Conservation (phyloP, 257 asterid genomes). For the Jaltomata sinuosa region DNA sequence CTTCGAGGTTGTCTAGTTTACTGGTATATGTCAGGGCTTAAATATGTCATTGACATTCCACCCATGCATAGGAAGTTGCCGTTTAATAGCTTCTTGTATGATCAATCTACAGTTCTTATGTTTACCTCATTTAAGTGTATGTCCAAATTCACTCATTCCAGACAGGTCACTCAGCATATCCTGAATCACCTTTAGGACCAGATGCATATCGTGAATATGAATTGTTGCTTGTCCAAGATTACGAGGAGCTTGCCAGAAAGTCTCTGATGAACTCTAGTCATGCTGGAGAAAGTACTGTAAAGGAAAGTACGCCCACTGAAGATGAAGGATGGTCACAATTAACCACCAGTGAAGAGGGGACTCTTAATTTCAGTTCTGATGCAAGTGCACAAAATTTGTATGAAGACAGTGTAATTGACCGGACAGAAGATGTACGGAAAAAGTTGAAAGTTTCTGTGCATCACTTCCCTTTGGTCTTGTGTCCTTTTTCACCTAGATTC, state of each 20-base stretch:
- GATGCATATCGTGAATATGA: slow-evolving; percentile 91
- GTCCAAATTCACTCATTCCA: slow-evolving; percentile 19
- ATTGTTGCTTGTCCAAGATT: slow-evolving; percentile 79
- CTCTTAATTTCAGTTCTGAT: slow-evolving; percentile 23
- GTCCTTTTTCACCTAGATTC: slow-evolving; percentile 85
- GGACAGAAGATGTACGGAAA: slow-evolving; percentile 38
- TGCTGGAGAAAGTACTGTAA: slow-evolving; percentile 17
- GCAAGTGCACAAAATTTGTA: slow-evolving; percentile 26
- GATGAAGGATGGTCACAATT: slow-evolving; percentile 76
- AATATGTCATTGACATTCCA: neutral
- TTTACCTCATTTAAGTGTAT: neutral
- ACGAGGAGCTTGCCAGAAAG: slow-evolving; percentile 76
- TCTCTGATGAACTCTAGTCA: slow-evolving; percentile 16
- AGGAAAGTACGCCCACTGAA: slow-evolving; percentile 30
- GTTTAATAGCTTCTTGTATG: neutral
- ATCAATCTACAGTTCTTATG: neutral
- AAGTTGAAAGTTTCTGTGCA: slow-evolving; percentile 62
- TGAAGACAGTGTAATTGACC: slow-evolving; percentile 26
- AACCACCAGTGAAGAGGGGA: slow-evolving; percentile 41
- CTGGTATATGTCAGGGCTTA: neutral
- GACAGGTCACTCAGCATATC: slow-evolving; percentile 88
- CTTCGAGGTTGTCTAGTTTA: neutral
- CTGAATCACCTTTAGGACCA: slow-evolving; percentile 97
- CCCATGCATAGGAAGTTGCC: neutral
- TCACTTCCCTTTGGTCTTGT: slow-evolving; percentile 83